phyloP scores from a whole-genome alignment of 306 rosid genomes.

The Trichosanthes truncata region DNA sequence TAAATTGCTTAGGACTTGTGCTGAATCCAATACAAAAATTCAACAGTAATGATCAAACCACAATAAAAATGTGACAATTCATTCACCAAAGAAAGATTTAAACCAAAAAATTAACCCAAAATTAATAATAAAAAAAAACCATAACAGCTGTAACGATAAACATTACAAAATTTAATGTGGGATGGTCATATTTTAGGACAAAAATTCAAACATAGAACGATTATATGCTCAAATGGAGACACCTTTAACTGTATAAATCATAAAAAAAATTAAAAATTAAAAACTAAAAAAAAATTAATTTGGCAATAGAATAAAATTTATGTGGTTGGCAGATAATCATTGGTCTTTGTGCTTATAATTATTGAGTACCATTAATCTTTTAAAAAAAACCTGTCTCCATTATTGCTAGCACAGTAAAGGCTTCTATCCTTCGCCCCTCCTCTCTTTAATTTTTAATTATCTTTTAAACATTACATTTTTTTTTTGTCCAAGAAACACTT shows the following conservation, averaged over 20 bases:
- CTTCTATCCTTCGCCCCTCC: background rate
- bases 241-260: background rate
- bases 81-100: background rate
- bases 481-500: too few relatives aligned
- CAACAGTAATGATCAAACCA: background rate
- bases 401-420: slow-evolving; percentile 6
- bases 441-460: background rate
- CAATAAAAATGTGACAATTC: background rate
- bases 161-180: background rate
- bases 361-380: background rate
- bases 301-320: background rate
- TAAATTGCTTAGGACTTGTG: background rate
- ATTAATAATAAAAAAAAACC: background rate
- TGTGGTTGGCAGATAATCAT: background rate
- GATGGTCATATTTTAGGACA: background rate
- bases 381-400: slow-evolving; percentile 6
- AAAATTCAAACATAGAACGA: background rate
- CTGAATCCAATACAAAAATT: background rate
- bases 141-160: background rate
- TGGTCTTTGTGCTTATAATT: slow-evolving; percentile 3
- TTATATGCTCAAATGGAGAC: background rate
- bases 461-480: background rate
- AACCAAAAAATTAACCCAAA: background rate
- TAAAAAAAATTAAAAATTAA: background rate
- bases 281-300: background rate